Conservation (phyloP, 2,329 filamentous ascomycete genomes). For the Monosporascus sp. region DNA sequence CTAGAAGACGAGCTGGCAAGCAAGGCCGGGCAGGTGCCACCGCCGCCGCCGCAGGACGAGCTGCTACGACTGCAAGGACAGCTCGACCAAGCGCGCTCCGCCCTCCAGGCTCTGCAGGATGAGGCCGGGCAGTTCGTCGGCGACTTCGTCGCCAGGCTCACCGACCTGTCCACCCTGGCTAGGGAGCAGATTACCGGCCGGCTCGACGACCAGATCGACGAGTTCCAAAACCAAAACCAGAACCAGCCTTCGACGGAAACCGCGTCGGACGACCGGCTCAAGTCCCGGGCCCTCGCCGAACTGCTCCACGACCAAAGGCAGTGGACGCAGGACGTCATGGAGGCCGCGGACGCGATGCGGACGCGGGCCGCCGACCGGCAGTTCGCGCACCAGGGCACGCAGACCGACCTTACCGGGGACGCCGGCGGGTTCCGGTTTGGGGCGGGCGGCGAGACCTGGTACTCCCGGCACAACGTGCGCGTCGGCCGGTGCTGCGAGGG, state of each 20-base stretch:
- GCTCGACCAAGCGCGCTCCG: too few species aligned
- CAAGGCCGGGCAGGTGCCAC: too few species aligned
- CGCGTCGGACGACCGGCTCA: neutral
- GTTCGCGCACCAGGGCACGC: neutral
- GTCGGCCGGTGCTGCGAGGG: neutral
- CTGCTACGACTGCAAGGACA: neutral
- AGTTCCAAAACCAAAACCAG: neutral
- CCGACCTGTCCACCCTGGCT: too few species aligned
- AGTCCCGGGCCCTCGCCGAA: neutral
- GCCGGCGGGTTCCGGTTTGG: neutral
- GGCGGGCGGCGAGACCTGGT: neutral
- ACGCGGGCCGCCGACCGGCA: neutral
- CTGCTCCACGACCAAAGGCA: neutral
- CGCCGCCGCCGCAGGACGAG: neutral
- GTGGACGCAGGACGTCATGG: neutral
- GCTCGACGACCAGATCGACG: neutral
- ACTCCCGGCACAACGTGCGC: neutral
- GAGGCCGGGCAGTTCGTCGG: too few species aligned
- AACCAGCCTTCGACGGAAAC: neutral
- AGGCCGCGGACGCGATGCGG: neutral
- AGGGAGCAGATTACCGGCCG: neutral
- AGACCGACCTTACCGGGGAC: too few species aligned
- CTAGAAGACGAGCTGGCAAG: too few species aligned
- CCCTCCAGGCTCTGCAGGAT: too few species aligned
- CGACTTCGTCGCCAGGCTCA: too few species aligned